These are phyloP conservation scores for Trebouxia sp. DNA, from an alignment of 139 green algal genomes.

Conservation along the genomic window DNA sequence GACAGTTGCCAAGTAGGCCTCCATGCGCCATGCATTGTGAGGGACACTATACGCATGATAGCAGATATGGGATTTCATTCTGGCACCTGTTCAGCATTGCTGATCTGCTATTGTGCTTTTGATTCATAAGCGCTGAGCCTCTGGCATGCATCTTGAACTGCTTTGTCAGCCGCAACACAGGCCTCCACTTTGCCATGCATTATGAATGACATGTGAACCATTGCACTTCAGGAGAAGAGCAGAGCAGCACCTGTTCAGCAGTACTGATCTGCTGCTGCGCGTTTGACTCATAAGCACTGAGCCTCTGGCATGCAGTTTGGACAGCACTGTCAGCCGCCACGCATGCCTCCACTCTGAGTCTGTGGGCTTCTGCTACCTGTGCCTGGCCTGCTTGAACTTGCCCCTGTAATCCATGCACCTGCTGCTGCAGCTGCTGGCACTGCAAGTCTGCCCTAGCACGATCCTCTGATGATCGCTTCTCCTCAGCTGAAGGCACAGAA, in stretches of 20 bases:
- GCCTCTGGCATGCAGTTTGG: background rate
- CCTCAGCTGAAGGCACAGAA: background rate
- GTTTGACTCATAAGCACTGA: background rate
- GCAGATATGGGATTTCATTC: too few species aligned
- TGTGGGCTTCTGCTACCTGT: constrained; percentile 16
- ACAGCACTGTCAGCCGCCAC: background rate
- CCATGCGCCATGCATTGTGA: too few species aligned
- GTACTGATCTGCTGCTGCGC: background rate
- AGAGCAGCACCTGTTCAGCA: constrained; percentile 13
- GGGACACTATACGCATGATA: too few species aligned
- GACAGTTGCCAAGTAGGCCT: too few species aligned
- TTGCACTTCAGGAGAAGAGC: too few species aligned
- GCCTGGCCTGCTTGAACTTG: background rate
- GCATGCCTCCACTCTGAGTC: background rate
- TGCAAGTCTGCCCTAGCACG: background rate
- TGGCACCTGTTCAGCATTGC: too few species aligned
- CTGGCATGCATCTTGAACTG: too few species aligned
- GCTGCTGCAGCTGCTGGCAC: constrained; percentile 25
- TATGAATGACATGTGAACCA: too few species aligned
- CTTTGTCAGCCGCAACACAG: too few species aligned
- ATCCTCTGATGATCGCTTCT: constrained; percentile 2
- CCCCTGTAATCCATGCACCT: background rate
- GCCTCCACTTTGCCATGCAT: too few species aligned
- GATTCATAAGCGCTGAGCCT: too few species aligned
- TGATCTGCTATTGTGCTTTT: too few species aligned